Evolutionary conservation across 169 alveolate genomes (phyloP), one percentile per base, ranked within the genome.

Genomic region (Pseudocohnilembus persalinus): DNA sequence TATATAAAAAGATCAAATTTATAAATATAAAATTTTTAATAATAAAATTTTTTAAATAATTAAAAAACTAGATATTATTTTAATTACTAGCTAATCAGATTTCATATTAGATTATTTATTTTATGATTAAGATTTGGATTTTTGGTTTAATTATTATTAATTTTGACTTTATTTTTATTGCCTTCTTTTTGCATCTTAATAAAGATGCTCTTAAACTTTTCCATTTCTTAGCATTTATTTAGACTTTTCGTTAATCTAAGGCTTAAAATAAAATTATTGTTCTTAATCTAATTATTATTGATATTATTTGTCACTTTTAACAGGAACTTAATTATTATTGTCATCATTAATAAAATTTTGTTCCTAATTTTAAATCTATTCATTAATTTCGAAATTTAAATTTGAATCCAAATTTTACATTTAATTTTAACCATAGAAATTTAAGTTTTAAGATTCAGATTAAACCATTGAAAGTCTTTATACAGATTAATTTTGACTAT

Each of bases 201-300:
- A 73, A 0, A 82, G 74, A 81, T 79, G 75, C 31, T 84, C 87
- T 32, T 82, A 82, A 4, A 76, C 90, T n/a, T 81, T 77, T 68
- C 84, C 74, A n/a, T 79, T 84, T 77, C 89, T 82, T 0, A 84
- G 83, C 29, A 90, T 83, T 30, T 73, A 77, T 68, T 86, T 79
- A 15, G 87, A 74, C 32, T 83, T 90, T 78, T 79, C 85, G 49
- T 90, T 86, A 29, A 90, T 90, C 83, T 85, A 34, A 30, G 93
- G 93, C 31, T 63, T 78, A 74, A 76, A 83, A 24, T 79, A 76
- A 0, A 75, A 49, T 31, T 84, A n/a, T 25, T 84, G 32, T 77
- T 77, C 80, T 64, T 76, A 0, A 28, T 77, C 76, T 84, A 65
- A 15, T 65, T 77, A 75, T 74, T 82, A 68, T 84, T 84, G 31